Evolutionary conservation across 108 stramenopile species (phyloP).

Genomic region (Nitzschia sp.): DNA sequence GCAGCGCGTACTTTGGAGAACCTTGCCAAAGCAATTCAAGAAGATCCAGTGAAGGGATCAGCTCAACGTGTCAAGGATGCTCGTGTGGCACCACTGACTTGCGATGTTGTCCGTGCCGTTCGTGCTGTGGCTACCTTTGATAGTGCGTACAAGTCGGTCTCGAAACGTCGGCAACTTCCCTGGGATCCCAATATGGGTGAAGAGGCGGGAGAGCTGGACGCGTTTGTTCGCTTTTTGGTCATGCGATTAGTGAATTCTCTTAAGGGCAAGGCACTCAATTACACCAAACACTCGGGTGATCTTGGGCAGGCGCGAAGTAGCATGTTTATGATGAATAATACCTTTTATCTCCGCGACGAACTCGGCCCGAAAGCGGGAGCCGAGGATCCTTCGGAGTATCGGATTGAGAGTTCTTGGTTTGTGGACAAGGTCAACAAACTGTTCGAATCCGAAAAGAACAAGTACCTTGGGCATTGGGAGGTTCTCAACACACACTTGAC

Average conservation of each 20-base stretch:
- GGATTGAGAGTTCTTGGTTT: slow-evolving; percentile 80
- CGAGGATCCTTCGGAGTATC: slow-evolving; percentile 44
- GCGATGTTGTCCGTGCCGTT: slow-evolving; percentile 81
- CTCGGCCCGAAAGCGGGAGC: slow-evolving; percentile 44
- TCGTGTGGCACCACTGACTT: slow-evolving; percentile 66
- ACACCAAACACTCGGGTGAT: slow-evolving; percentile 55
- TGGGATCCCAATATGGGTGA: slow-evolving; percentile 90
- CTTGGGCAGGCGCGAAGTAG: slow-evolving; percentile 51
- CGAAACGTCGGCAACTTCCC: slow-evolving; percentile 61
- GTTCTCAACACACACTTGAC: slow-evolving; percentile 68
- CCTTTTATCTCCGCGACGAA: slow-evolving; percentile 71
- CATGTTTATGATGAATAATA: slow-evolving; percentile 90
- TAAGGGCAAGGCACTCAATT: slow-evolving; percentile 74
- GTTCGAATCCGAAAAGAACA: slow-evolving; percentile 73
- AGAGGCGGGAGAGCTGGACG: slow-evolving; percentile 81
- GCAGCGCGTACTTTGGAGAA: slow-evolving; percentile 81
- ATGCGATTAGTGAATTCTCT: slow-evolving; percentile 73
- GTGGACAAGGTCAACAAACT: slow-evolving; percentile 67
- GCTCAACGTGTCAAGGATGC: slow-evolving; percentile 77
- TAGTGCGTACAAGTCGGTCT: slow-evolving; percentile 85
- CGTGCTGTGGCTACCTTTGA: slow-evolving; percentile 76
- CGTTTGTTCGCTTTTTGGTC: slow-evolving; percentile 76
- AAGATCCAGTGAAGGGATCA: slow-evolving; percentile 70
- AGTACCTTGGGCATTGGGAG: slow-evolving; percentile 78
- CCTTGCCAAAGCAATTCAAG: slow-evolving; percentile 81